Evolutionary conservation across 1,284 basidiomycete species (phyloP), one percentile per base, ranked within the genome.

Genomic region (Meira miltonrushii): DNA sequence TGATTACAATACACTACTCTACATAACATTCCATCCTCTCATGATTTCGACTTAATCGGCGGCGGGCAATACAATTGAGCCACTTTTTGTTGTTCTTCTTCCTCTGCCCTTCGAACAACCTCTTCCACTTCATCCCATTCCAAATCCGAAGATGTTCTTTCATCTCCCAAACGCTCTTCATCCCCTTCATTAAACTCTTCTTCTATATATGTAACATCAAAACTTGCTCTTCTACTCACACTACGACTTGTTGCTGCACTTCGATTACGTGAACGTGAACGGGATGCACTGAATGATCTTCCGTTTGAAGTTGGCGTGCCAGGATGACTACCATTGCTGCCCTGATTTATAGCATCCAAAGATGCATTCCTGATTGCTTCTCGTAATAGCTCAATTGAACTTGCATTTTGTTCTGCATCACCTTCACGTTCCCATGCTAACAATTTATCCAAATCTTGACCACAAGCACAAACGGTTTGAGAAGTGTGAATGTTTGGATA

Each of bases 371-470:
- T n/a, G 12, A 48, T 23, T 21, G 46, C 50, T 41, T 53, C 50
- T 25, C 39, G 23, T 33, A 53, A 33, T 19, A 53, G 8, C 11
- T 33, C 11, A 41, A n/a, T 39, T 5, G 37, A 17, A 41, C 7
- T 39, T 17, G 50, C 37, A 13, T 38, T 28, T 19, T 39, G 21
- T 41, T 56, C 55, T 21, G 54, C 55, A 38, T 56, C 55, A 12
- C 25, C 55, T 49, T 56, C 55, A 21, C 47, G 41, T 49, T 56
- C 55, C 55, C 55, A 56, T 17, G 19, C 17, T 2, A 56, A n/a
- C 2, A 56, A 38, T 21, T 43, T 56, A 25, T 56, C 40, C 28
- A 56, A 33, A n/a, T 19, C 21, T 40, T 56, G 40, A 19, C 55
- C 55, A 39, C 55, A 56, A 13, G 55, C 55, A n/a, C 55, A 56